A percentile compares a stretch with the other conserved stretches of the same genome.
phyloP scores from a whole-genome alignment of 495 filamentous ascomycete species.

The Gamarada debralockiae region DNA sequence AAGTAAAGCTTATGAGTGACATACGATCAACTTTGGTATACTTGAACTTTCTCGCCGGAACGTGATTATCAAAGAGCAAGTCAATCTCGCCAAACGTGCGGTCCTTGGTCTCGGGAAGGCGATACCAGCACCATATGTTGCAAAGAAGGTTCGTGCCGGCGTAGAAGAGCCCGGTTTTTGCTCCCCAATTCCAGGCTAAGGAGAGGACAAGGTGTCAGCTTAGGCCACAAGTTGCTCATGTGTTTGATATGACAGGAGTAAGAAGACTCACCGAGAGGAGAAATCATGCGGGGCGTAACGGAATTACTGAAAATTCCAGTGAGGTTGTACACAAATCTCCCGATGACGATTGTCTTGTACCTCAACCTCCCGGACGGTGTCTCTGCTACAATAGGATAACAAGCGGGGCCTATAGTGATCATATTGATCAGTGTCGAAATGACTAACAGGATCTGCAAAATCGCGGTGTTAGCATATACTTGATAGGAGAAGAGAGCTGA shows the following conservation, averaged over 20 bases:
- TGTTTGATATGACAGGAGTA: neutral
- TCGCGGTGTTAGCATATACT: too few relatives aligned
- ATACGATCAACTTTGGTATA: slow-evolving; percentile 23
- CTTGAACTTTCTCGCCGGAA: slow-evolving; percentile 9
- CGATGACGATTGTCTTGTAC: slow-evolving; percentile 12
- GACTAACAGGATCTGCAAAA: slow-evolving; percentile 28
- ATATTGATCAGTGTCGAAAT: slow-evolving; percentile 19
- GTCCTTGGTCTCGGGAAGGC: slow-evolving; percentile 57
- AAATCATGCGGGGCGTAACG: slow-evolving; percentile 11
- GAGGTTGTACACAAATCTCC: slow-evolving; percentile 10
- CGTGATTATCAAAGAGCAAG: slow-evolving; percentile 7
- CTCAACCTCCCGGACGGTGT: slow-evolving; percentile 8
- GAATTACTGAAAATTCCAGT: slow-evolving; percentile 5
- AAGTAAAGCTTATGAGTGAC: neutral
- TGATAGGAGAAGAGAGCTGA: slow-evolving; percentile 3
- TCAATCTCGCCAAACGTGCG: slow-evolving; percentile 56
- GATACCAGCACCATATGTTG: slow-evolving; percentile 18
- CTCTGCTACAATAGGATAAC: slow-evolving; percentile 13
- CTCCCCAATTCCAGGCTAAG: slow-evolving; percentile 49
- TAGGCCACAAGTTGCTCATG: neutral
- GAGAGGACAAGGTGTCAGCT: neutral
- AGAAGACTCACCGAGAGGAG: slow-evolving; percentile 4
- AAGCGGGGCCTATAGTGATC: slow-evolving; percentile 14
- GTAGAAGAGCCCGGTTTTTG: slow-evolving; percentile 51
- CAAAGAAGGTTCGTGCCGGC: slow-evolving; percentile 46